These are phyloP conservation scores for Emericellopsis atlantica DNA, from an alignment of 2,329 filamentous ascomycete species.

Conservation along the genomic window DNA sequence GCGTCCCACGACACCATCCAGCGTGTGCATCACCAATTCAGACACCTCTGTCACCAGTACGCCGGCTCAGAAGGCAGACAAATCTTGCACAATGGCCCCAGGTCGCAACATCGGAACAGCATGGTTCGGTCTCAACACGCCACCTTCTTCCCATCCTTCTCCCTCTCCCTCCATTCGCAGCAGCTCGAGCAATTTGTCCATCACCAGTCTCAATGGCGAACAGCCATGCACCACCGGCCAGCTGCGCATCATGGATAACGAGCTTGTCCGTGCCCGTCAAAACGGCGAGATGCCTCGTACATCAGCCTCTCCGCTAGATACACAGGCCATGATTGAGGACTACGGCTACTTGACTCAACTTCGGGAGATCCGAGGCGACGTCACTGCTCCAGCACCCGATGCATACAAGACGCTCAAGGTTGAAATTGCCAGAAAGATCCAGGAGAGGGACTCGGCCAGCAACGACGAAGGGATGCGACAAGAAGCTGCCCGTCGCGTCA, in stretches of 20 bases:
- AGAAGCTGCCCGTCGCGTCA: slow-evolving; percentile 11
- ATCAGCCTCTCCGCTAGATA: slow-evolving; percentile 11
- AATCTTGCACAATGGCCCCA: too few species aligned
- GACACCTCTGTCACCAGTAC: too few species aligned
- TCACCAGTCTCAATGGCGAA: not conserved
- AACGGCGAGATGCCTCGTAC: slow-evolving; percentile 19
- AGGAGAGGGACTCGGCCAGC: slow-evolving; percentile 17
- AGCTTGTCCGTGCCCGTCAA: slow-evolving; percentile 16
- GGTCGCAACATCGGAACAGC: too few species aligned
- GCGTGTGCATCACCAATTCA: too few species aligned
- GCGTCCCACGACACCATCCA: not conserved
- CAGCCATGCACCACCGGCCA: slow-evolving; percentile 4
- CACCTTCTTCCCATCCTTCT: too few species aligned
- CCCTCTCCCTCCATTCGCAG: too few species aligned
- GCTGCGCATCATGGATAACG: slow-evolving; percentile 16
- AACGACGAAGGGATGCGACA: slow-evolving; percentile 7
- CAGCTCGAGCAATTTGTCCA: not conserved
- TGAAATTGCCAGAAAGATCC: slow-evolving; percentile 19
- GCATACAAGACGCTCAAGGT: slow-evolving; percentile 13
- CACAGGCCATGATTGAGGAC: slow-evolving; percentile 15
- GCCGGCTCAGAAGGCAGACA: too few species aligned
- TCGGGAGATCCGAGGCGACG: slow-evolving; percentile 10
- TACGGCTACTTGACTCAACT: slow-evolving; percentile 16
- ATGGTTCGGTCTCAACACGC: too few species aligned
- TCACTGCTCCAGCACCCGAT: slow-evolving; percentile 4